These are phyloP conservation scores for Isabelozyma gotoi DNA, from an alignment of 805 yeast genomes.

Conservation along the genomic window DNA sequence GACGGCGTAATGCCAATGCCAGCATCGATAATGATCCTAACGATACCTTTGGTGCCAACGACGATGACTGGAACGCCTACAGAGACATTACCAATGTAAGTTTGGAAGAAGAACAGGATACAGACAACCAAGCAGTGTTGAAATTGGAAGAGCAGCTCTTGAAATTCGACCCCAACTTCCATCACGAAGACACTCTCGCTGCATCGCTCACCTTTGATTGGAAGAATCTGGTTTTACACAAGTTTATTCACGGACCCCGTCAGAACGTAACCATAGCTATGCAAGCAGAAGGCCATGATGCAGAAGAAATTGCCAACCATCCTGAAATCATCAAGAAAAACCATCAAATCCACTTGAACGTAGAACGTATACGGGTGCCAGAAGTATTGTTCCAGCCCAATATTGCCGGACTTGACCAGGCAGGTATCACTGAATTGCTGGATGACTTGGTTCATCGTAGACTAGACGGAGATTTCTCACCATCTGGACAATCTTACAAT, in stretches of 20 bases:
- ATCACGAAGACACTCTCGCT: constrained; percentile 80
- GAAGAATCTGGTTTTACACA: constrained; percentile 75
- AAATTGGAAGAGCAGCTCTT: constrained; percentile 73
- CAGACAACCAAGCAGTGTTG: constrained; percentile 58
- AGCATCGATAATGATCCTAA: constrained; percentile 87
- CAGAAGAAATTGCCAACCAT: constrained; percentile 43
- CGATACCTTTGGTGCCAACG: constrained; percentile 93
- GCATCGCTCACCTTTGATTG: constrained; percentile 73
- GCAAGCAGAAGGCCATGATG: constrained; percentile 41
- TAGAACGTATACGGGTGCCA: constrained; percentile 89
- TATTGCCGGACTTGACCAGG: constrained; percentile 94
- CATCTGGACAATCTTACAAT: constrained; percentile 52
- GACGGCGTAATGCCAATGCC: constrained; percentile 48
- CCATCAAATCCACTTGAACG: constrained; percentile 86
- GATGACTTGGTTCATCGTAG: constrained; percentile 65
- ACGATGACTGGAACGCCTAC: constrained; percentile 93
- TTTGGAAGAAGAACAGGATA: constrained; percentile 79
- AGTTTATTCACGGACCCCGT: constrained; percentile 86
- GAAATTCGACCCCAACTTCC: constrained; percentile 81
- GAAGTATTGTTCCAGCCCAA: constrained; percentile 91
- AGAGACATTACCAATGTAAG: constrained; percentile 75
- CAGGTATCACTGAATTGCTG: constrained; percentile 81
- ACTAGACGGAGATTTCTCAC: constrained; percentile 53
- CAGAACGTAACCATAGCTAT: constrained; percentile 63
- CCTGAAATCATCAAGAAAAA: constrained; percentile 78